These are phyloP conservation scores for Penicillium concentricum DNA, from an alignment of 2,329 filamentous ascomycete species.

Conservation along the genomic window DNA sequence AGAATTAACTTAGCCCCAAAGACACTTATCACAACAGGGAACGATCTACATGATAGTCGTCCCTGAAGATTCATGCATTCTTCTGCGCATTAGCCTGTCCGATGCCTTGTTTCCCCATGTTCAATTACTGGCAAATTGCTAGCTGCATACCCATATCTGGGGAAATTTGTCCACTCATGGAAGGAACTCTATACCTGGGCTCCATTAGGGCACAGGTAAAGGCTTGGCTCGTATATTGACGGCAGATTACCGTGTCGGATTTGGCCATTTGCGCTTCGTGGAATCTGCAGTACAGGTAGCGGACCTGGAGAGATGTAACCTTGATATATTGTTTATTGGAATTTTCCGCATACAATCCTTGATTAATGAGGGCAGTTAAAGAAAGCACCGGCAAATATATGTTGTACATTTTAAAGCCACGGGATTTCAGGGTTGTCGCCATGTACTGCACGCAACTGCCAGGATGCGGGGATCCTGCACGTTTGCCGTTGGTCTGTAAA, in stretches of 20 bases:
- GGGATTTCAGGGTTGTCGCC: background rate
- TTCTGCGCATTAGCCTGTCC: background rate
- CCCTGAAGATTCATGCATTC: background rate
- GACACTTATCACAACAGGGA: background rate
- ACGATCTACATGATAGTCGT: slow-evolving; percentile 2
- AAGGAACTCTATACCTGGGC: too few species aligned
- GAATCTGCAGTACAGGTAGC: background rate
- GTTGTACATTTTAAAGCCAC: background rate
- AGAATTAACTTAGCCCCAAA: background rate
- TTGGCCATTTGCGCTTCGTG: background rate
- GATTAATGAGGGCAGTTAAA: background rate
- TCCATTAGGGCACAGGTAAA: background rate
- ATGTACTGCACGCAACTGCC: background rate
- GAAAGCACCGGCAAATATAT: background rate
- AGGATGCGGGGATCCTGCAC: background rate
- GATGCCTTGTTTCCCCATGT: background rate
- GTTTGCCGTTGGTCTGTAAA: background rate
- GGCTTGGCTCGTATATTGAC: background rate
- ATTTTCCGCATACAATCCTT: background rate
- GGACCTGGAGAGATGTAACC: background rate
- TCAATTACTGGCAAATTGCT: background rate
- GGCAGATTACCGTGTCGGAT: background rate
- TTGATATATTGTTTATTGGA: background rate
- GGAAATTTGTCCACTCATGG: background rate
- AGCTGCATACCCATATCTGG: too few species aligned